Conservation (phyloP, 768 basidiomycete genomes). For the Paxillus involutus region DNA sequence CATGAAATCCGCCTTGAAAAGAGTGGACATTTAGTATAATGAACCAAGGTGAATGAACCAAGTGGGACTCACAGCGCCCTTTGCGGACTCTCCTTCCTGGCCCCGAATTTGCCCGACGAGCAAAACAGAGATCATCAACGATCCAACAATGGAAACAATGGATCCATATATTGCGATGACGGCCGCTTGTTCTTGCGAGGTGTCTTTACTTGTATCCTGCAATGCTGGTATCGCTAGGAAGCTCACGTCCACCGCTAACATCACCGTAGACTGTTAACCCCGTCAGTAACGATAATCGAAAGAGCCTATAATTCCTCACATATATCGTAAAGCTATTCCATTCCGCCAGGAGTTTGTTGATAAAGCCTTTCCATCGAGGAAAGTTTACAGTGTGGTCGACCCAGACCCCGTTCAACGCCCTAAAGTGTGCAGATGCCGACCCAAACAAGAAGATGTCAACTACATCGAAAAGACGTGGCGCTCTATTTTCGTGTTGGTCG, state of each 20-base stretch:
- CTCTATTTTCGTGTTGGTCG: not conserved
- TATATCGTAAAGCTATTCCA: slow-evolving; percentile 50
- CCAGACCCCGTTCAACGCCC: slow-evolving; percentile 42
- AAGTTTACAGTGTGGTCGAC: slow-evolving; percentile 41
- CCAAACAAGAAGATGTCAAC: slow-evolving; percentile 43
- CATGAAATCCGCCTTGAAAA: slow-evolving; percentile 4
- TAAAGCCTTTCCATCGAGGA: slow-evolving; percentile 39
- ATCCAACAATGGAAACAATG: not conserved
- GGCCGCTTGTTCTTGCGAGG: not conserved
- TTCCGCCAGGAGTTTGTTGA: slow-evolving; percentile 41
- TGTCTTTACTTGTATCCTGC: not conserved
- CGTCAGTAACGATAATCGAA: not conserved
- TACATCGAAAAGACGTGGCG: slow-evolving; percentile 1
- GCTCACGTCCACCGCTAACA: slow-evolving; percentile 8
- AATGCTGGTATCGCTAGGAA: slow-evolving; percentile 4
- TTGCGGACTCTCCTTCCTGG: not conserved
- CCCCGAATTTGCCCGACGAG: slow-evolving; percentile 37
- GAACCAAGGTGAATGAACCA: not conserved
- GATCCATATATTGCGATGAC: slow-evolving; percentile 4
- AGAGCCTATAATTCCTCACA: slow-evolving; percentile 29
- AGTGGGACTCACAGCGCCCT: slow-evolving; percentile 1
- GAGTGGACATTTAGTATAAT: not conserved
- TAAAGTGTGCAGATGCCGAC: slow-evolving; percentile 44
- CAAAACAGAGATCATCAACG: slow-evolving; percentile 23
- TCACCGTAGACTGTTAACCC: slow-evolving; percentile 1